Evolutionary conservation across 139 green algal genomes (phyloP).

Genomic region (Micromonas commoda): DNA sequence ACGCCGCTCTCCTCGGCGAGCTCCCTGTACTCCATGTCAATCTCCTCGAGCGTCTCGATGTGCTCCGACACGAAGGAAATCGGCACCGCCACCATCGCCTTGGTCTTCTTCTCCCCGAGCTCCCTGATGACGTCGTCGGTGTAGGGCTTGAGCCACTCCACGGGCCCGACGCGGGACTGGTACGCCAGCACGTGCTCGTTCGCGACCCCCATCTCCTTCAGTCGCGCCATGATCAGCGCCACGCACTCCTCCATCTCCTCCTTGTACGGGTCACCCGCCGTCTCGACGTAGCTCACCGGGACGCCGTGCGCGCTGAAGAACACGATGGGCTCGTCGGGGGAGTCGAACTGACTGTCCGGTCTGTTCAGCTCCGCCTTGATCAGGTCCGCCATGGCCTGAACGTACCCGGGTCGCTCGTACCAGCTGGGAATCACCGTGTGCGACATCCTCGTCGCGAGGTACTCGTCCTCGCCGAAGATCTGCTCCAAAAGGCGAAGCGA

Average conservation of each 20-base stretch:
- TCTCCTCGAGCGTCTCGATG: slow-evolving; percentile 99
- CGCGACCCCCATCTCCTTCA: slow-evolving; percentile 52
- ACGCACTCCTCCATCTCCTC: slow-evolving; percentile 98
- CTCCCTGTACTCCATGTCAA: slow-evolving; percentile 95
- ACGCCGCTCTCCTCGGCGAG: slow-evolving; percentile 74
- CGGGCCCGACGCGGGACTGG: slow-evolving; percentile 89
- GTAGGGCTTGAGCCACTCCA: slow-evolving; percentile 97
- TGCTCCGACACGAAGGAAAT: slow-evolving; percentile 97
- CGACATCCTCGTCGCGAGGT: slow-evolving; percentile 39
- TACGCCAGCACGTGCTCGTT: slow-evolving; percentile 96
- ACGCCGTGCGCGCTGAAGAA: slow-evolving; percentile 99
- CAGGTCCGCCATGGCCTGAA: slow-evolving; percentile 86
- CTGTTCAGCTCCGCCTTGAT: slow-evolving; percentile 59
- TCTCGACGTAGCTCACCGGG: slow-evolving; percentile 87
- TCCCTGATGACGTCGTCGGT: slow-evolving; percentile 91
- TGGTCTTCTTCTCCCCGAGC: slow-evolving; percentile 53
- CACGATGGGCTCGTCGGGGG: slow-evolving; percentile 45
- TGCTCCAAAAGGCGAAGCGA: slow-evolving; percentile 83
- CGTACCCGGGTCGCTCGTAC: slow-evolving; percentile 79
- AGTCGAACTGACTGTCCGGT: background rate
- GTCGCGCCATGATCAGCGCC: slow-evolving; percentile 82
- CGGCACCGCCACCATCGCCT: slow-evolving; percentile 85
- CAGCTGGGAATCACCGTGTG: slow-evolving; percentile 84
- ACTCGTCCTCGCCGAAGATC: slow-evolving; percentile 53
- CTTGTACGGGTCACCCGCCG: slow-evolving; percentile 96